Evolutionary conservation across 2,329 filamentous ascomycete genomes (phyloP).

Genomic region (Sclerotiophoma versabilis): DNA sequence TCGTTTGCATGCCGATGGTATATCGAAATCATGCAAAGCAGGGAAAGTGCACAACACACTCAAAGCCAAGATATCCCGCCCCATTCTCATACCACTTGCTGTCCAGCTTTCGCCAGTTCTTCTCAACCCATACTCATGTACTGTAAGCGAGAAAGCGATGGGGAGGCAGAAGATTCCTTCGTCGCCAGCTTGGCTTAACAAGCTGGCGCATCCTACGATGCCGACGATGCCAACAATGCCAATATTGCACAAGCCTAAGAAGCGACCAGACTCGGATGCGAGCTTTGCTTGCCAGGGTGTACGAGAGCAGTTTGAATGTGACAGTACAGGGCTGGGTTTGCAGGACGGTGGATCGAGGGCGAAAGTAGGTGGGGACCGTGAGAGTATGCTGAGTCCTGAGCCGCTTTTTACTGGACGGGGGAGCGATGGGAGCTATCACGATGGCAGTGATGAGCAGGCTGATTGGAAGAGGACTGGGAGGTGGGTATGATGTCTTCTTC

Average conservation of each 20-base stretch:
- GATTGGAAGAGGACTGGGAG: background rate
- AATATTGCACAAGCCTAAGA: slow-evolving; percentile 4
- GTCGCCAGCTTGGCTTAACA: slow-evolving; percentile 18
- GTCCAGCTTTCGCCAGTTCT: background rate
- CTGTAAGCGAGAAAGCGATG: background rate
- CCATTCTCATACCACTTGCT: slow-evolving; percentile 18
- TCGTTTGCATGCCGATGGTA: background rate
- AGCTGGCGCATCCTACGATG: slow-evolving; percentile 9
- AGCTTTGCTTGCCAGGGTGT: slow-evolving; percentile 35
- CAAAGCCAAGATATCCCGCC: slow-evolving; percentile 36
- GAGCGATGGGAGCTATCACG: background rate
- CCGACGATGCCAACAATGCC: slow-evolving; percentile 8
- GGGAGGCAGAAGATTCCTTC: slow-evolving; percentile 3
- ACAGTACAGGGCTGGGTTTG: background rate
- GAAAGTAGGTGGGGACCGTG: background rate
- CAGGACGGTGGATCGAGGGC: background rate
- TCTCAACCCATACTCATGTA: background rate
- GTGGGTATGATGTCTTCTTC: background rate
- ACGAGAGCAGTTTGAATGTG: background rate
- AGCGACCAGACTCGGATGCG: slow-evolving; percentile 22
- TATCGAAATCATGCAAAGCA: slow-evolving; percentile 2
- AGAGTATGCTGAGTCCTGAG: slow-evolving; percentile 6
- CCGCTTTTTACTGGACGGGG: slow-evolving; percentile 16
- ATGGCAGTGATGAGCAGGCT: background rate
- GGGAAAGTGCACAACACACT: slow-evolving; percentile 9